Conservation (phyloP, 305 asterid species). For the Fraxinus sp. region DNA sequence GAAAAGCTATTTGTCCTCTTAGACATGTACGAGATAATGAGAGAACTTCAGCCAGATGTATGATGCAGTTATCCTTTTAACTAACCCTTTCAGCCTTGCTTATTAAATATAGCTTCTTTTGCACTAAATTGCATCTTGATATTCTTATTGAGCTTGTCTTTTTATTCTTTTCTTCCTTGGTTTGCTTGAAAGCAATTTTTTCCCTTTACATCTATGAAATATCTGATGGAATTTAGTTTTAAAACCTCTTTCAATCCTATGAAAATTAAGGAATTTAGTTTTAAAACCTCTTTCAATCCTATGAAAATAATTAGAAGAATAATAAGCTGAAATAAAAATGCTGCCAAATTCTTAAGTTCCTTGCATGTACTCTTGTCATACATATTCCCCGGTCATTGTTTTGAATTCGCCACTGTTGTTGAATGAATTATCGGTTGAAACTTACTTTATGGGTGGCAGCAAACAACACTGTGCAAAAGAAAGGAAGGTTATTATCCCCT, state of each 20-base stretch:
- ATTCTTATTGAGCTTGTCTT: background rate
- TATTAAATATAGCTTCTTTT: background rate
- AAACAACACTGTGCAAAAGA: background rate
- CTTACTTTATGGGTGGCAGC: background rate
- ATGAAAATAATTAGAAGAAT: background rate
- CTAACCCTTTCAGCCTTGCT: slow-evolving; percentile 1
- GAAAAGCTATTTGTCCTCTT: slow-evolving; percentile 93
- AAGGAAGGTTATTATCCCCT: background rate
- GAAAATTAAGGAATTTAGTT: background rate
- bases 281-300: background rate
- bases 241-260: background rate
- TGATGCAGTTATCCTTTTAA: slow-evolving; percentile 12
- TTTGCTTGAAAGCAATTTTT: background rate
- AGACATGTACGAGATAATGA: slow-evolving; percentile 97
- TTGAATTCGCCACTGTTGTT: background rate
- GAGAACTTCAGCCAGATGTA: slow-evolving; percentile 93
- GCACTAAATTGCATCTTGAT: slow-evolving; percentile 3
- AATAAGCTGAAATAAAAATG: background rate
- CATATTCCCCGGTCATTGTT: background rate
- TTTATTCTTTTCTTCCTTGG: slow-evolving; percentile 14
- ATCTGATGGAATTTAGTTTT: background rate
- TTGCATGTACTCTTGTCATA: background rate
- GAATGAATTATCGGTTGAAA: background rate
- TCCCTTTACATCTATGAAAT: background rate
- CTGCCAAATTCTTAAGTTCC: background rate